Conservation (phyloP, 2,329 filamentous ascomycete genomes). For the Hortaea werneckii region DNA sequence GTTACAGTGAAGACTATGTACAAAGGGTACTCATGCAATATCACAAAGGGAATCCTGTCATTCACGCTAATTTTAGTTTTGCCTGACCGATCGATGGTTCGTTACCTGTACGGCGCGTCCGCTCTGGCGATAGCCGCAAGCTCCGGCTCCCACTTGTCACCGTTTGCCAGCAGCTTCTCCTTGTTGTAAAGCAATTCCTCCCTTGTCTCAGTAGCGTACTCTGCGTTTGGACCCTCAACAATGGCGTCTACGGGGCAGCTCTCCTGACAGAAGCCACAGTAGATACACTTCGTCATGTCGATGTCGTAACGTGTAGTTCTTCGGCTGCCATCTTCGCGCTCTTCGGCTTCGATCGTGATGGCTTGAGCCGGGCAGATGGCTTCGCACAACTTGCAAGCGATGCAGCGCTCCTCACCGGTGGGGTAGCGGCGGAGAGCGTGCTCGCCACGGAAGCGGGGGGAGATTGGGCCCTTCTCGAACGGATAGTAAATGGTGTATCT, state of each 20-base stretch:
- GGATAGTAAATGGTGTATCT: constrained; percentile 99
- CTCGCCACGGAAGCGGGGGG: constrained; percentile 93
- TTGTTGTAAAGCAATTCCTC: constrained; percentile 98
- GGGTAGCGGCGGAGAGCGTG: constrained; percentile 94
- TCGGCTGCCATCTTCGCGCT: constrained; percentile 89
- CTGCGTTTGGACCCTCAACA: constrained; percentile 63
- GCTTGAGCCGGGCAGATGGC: constrained; percentile 96
- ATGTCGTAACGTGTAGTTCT: constrained; percentile 97
- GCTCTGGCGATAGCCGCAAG: constrained; percentile 84
- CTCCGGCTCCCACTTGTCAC: constrained; percentile 80
- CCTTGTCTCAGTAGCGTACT: constrained; percentile 67
- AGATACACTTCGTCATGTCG: constrained; percentile 99
- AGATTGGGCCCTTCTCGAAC: constrained; percentile 98
- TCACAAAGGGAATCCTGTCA: too few species aligned
- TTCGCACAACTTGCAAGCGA: constrained; percentile 99
- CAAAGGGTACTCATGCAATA: too few species aligned
- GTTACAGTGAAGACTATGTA: too few species aligned
- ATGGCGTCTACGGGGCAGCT: constrained; percentile 97
- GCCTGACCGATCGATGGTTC: background rate
- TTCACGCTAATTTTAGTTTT: too few species aligned
- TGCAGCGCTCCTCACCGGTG: constrained; percentile 95
- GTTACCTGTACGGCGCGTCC: constrained; percentile 61
- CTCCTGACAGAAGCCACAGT: constrained; percentile 98
- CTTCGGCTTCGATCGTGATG: constrained; percentile 98
- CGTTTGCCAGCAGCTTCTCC: constrained; percentile 50